These are phyloP conservation scores for Aquilaria yunnanensis DNA, from an alignment of 345 rosid genomes.

Conservation along the genomic window DNA sequence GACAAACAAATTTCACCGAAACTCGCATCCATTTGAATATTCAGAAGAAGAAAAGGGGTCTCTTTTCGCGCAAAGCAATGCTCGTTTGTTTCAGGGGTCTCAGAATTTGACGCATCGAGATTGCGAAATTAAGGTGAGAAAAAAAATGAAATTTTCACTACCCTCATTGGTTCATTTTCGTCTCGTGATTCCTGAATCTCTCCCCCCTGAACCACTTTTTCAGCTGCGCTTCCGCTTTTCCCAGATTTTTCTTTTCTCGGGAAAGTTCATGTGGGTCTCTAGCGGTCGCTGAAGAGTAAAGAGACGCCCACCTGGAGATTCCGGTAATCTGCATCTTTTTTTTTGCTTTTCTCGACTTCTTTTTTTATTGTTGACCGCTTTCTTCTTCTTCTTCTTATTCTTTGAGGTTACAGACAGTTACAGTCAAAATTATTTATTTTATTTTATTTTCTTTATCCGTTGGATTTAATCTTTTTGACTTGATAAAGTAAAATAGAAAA, in stretches of 20 bases:
- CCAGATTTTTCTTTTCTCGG: not conserved
- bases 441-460: constrained; percentile 14
- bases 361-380: not conserved
- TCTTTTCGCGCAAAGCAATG: constrained; percentile 36
- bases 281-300: not conserved
- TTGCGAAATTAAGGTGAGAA: not conserved
- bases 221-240: not conserved
- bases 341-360: not conserved
- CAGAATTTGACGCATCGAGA: constrained; percentile 19
- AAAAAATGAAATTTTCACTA: constrained; percentile 16
- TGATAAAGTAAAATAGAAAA: constrained; percentile 32
- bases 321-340: constrained; percentile 5
- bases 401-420: constrained; percentile 7
- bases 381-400: not conserved
- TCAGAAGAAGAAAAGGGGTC: constrained; percentile 15
- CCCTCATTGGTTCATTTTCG: not conserved
- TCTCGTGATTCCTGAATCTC: constrained; percentile 5
- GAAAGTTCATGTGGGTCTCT: not conserved
- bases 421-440: constrained; percentile 8
- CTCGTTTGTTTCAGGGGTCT: constrained; percentile 29
- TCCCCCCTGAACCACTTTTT: not conserved
- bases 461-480: constrained; percentile 18
- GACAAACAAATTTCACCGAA: constrained; percentile 26
- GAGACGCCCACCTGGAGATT: constrained; percentile 2
- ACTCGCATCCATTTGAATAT: constrained; percentile 15